Evolutionary conservation across 768 basidiomycete species (phyloP), one percentile per base, ranked within the genome.

Genomic region (Artomyces pyxidatus): DNA sequence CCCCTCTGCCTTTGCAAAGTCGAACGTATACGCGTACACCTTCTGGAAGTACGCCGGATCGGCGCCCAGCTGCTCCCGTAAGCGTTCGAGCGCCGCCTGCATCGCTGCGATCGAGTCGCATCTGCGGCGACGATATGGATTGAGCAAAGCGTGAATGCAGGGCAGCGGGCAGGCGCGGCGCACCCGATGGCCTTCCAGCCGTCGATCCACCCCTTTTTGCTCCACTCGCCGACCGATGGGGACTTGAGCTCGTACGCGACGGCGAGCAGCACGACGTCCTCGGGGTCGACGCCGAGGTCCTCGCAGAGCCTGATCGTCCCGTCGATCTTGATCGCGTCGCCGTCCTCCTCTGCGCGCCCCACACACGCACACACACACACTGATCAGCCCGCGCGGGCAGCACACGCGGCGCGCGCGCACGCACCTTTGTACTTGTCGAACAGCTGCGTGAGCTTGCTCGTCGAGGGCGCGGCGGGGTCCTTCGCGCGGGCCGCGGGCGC

Each of bases 231-330:
- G 45, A 94, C 69, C 51, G 68, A 59, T 0, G 84, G 85, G 4
- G 86, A 86, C 60, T 85, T 83, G 22, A 91, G 74, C 58, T 91
- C 87, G 58, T 74, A 88, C 8, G 90, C 91, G 35, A 95, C 69
- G 5, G 85, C 80, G 37, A 94, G 75, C 45, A 94, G 69, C 7
- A 90, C 87, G 21, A 88, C 82, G 58, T 93, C 87, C 54, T 89
- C 88, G 1, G 83, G 85, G 56, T 87, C 70, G 14, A 88, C 80
- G 1, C 60, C 67, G 1, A 89, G 68, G 57, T 87, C 87, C 56
- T 77, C 68, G 53, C 90, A 89, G 40, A 92, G 68, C 60, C 69
- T 73, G 64, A 91, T 79, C 17, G 92, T 93, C 0, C 90, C 91
- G 50, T 91, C 81, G 23, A 89, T 75, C 3, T 73, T 70, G 54